Evolutionary conservation across 2,329 filamentous ascomycete genomes (phyloP).

Genomic region (Amphichorda felina): DNA sequence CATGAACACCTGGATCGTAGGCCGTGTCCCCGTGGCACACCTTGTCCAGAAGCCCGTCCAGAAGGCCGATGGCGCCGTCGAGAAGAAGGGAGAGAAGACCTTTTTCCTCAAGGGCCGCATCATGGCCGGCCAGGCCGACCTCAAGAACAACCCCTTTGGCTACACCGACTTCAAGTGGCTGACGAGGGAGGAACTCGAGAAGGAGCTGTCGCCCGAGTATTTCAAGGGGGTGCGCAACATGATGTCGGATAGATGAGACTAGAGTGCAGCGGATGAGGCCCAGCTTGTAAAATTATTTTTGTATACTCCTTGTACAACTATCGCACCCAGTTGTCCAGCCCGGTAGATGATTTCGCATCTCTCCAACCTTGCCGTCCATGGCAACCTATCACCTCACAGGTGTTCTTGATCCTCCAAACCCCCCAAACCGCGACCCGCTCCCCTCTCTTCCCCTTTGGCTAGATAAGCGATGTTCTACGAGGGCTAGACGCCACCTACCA

Average conservation of each 20-base stretch:
- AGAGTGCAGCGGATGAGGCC: constrained; percentile 1
- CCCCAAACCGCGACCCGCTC: too few relatives aligned
- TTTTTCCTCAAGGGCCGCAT: constrained; percentile 97
- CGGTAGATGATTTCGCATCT: too few relatives aligned
- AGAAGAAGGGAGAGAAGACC: constrained; percentile 58
- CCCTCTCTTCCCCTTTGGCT: too few relatives aligned
- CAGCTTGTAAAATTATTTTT: constrained; percentile 6
- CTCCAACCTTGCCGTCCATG: too few relatives aligned
- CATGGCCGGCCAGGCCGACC: constrained; percentile 87
- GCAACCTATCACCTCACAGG: too few relatives aligned
- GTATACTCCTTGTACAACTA: constrained; percentile 1
- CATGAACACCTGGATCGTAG: constrained; percentile 99
- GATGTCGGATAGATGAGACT: constrained; percentile 45
- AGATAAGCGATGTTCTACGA: too few relatives aligned
- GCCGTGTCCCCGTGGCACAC: constrained; percentile 80
- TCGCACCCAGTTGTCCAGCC: too few relatives aligned
- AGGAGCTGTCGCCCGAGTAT: constrained; percentile 55
- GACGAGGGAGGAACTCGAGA: constrained; percentile 73
- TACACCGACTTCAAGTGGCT: constrained; percentile 86
- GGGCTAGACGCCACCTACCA: too few relatives aligned
- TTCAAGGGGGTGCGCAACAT: constrained; percentile 70
- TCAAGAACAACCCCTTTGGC: constrained; percentile 59
- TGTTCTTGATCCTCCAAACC: too few relatives aligned
- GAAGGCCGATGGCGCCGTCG: constrained; percentile 27
- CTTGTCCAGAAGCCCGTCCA: constrained; percentile 42